Evolutionary conservation across 169 alveolate genomes (phyloP).

Genomic region (Cyclospora cayetanensis): DNA sequence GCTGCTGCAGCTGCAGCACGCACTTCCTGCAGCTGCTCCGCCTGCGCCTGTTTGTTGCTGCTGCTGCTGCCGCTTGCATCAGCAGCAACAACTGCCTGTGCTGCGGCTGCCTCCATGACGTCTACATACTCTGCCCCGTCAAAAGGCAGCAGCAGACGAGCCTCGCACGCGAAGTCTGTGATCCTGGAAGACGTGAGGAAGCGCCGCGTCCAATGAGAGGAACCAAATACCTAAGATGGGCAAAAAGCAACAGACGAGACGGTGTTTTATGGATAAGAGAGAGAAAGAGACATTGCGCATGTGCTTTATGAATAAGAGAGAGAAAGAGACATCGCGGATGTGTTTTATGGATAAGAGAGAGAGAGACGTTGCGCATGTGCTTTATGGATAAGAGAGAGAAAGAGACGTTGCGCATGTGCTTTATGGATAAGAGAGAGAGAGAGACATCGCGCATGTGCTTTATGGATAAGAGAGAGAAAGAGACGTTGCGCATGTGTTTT

Average conservation of each 20-base stretch:
- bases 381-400: background rate
- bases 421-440: background rate
- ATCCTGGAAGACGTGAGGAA: conserved; percentile 12
- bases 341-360: background rate
- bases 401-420: too few species aligned
- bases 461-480: too few species aligned
- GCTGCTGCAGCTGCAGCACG: conserved; percentile 22
- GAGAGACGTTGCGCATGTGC: background rate
- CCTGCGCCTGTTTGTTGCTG: background rate
- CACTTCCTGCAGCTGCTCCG: background rate
- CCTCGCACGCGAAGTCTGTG: background rate
- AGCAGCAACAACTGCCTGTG: conserved; percentile 6
- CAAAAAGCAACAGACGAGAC: background rate
- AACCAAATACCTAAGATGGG: conserved; percentile 11
- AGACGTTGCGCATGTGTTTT: too few species aligned
- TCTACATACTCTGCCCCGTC: conserved; percentile 1
- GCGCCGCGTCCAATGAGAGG: conserved; percentile 39
- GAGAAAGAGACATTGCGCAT: background rate
- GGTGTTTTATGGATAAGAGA: background rate
- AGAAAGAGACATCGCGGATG: too few species aligned
- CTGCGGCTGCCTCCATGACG: conserved; percentile 27
- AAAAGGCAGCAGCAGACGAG: conserved; percentile 28
- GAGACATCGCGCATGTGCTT: too few species aligned
- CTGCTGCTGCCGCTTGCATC: conserved; percentile 6
- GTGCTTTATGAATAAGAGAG: background rate